Conservation (phyloP, 352 stramenopile genomes). For the Phytophthora fragariae region DNA sequence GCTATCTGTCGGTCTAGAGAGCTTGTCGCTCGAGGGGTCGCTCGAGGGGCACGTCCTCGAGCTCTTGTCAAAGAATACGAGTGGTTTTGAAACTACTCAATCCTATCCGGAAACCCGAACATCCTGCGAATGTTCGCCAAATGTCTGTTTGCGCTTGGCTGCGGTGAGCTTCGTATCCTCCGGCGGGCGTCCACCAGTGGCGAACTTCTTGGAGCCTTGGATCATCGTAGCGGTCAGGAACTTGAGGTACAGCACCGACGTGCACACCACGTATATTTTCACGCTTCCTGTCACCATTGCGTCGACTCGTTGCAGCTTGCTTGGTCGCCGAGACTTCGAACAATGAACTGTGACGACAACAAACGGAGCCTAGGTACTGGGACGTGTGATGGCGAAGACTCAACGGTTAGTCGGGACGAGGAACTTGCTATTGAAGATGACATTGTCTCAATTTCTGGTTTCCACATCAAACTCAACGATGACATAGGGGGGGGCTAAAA, state of each 20-base stretch:
- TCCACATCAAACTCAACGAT: too few species aligned
- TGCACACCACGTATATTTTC: slow-evolving; percentile 43
- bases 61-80: too few species aligned
- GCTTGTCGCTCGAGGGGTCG: too few species aligned
- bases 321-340: neutral
- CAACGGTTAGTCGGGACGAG: neutral
- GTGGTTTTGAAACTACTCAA: too few species aligned
- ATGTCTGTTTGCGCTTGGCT: slow-evolving; percentile 30
- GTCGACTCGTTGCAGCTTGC: too few species aligned
- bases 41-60: too few species aligned
- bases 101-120: too few species aligned
- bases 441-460: too few species aligned
- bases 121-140: too few species aligned
- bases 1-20: too few species aligned
- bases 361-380: neutral
- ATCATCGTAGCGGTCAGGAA: slow-evolving; percentile 61
- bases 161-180: slow-evolving; percentile 57
- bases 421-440: neutral
- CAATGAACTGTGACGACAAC: neutral
- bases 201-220: slow-evolving; percentile 64
- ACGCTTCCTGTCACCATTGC: slow-evolving; percentile 13
- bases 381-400: neutral
- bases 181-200: slow-evolving; percentile 50
- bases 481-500: too few species aligned
- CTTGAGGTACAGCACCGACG: slow-evolving; percentile 65